Percentiles rank a stretch among this genome's conserved stretches.
phyloP scores from a whole-genome alignment of 1,284 basidiomycete species.

The Acaromyces ingoldii region DNA sequence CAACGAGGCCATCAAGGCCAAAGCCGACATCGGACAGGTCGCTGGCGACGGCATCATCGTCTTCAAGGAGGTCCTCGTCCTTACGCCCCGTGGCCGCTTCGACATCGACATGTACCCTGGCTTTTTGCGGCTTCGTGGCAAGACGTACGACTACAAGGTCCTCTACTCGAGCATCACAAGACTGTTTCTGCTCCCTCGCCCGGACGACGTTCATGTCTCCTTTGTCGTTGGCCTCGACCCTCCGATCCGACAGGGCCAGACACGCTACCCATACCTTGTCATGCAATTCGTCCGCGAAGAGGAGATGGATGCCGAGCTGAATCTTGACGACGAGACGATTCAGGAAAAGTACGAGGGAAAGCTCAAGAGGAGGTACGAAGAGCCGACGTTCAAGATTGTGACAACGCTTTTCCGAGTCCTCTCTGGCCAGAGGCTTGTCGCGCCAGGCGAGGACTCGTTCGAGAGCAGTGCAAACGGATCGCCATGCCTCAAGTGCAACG shows the following conservation, averaged over 20 bases:
- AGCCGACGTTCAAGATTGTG: conserved; percentile 90
- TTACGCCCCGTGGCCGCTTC: conserved; percentile 89
- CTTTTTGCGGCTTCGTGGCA: conserved; percentile 87
- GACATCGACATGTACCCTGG: conserved; percentile 97
- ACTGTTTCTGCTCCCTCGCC: conserved; percentile 87
- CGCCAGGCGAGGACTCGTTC: conserved; percentile 48
- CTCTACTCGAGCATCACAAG: conserved; percentile 82
- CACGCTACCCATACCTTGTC: conserved; percentile 92
- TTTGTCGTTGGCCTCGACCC: conserved; percentile 65
- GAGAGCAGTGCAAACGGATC: conserved; percentile 53
- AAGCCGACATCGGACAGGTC: conserved; percentile 88
- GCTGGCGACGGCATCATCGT: conserved; percentile 87
- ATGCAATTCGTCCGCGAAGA: conserved; percentile 97
- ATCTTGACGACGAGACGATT: conserved; percentile 66
- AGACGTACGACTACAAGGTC: conserved; percentile 99
- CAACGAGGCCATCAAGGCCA: conserved; percentile 93
- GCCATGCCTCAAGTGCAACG: conserved; percentile 78
- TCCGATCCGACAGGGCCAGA: conserved; percentile 96
- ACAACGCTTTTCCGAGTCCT: conserved; percentile 89
- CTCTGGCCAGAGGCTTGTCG: conserved; percentile 83
- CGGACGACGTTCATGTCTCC: conserved; percentile 88
- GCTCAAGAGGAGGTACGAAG: conserved; percentile 84
- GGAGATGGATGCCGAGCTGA: conserved; percentile 91
- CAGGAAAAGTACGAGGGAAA: conserved; percentile 64
- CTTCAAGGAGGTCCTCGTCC: conserved; percentile 93